Evolutionary conservation across 2,329 filamentous ascomycete species (phyloP).

Genomic region (Pleurostoma richardsiae): DNA sequence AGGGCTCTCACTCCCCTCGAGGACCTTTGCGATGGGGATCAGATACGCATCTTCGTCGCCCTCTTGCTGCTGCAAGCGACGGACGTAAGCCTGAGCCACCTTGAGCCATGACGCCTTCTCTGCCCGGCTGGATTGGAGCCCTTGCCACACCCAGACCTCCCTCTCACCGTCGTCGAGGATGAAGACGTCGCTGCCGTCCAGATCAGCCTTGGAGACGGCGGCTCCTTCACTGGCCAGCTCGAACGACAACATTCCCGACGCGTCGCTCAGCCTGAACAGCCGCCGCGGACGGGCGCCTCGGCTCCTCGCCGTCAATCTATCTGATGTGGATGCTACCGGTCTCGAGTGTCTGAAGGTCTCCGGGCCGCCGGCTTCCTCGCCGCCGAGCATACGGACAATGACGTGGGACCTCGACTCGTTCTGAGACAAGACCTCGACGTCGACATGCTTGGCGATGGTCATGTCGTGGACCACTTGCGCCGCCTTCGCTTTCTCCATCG

Average conservation of each 20-base stretch:
- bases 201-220: constrained; percentile 36
- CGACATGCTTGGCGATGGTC: constrained; percentile 57
- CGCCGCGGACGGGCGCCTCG: constrained; percentile 24
- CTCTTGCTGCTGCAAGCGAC: constrained; percentile 28
- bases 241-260: constrained; percentile 51
- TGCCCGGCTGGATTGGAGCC: constrained; percentile 46
- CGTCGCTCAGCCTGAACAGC: constrained; percentile 60
- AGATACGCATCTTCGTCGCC: constrained; percentile 28
- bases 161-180: constrained; percentile 53
- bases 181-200: constrained; percentile 58
- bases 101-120: constrained; percentile 59
- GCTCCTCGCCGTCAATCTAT: constrained; percentile 5
- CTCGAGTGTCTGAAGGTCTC: constrained; percentile 32
- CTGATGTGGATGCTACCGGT: constrained; percentile 28
- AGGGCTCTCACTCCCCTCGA: constrained; percentile 48
- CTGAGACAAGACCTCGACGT: constrained; percentile 62
- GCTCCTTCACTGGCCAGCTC: constrained; percentile 52
- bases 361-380: constrained; percentile 30
- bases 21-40: constrained; percentile 51
- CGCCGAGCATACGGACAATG: constrained; percentile 52
- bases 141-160: constrained; percentile 63
- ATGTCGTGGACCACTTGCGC: constrained; percentile 63
- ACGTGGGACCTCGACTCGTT: constrained; percentile 49
- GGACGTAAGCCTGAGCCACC: constrained; percentile 52
- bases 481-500: constrained; percentile 65